Conservation (phyloP, 495 filamentous ascomycete genomes). For the Penicillium egyptiacum region DNA sequence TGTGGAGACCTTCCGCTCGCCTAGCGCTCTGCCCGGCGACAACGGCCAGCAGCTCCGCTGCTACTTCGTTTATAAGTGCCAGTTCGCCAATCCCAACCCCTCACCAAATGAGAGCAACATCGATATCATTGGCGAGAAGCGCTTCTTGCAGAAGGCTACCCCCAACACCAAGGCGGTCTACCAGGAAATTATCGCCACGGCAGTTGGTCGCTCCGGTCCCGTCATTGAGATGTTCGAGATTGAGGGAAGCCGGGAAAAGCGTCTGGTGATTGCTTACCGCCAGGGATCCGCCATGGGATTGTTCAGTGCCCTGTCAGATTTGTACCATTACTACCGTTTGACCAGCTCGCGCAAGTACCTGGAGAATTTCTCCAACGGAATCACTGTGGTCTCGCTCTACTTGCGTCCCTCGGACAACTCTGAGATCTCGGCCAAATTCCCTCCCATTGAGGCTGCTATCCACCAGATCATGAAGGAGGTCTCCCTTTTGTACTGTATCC, state of each 20-base stretch:
- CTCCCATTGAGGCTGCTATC: conserved; percentile 88
- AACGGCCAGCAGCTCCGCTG: conserved; percentile 81
- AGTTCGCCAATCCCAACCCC: conserved; percentile 75
- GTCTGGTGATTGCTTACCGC: conserved; percentile 90
- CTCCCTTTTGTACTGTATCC: conserved; percentile 94
- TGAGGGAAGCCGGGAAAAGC: conserved; percentile 83
- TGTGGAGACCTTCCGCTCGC: conserved; percentile 93
- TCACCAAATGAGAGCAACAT: conserved; percentile 79
- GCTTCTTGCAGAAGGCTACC: conserved; percentile 93
- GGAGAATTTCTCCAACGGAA: conserved; percentile 98
- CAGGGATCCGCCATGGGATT: conserved; percentile 88
- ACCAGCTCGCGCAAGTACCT: conserved; percentile 97
- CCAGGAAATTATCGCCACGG: conserved; percentile 84
- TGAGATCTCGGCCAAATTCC: conserved; percentile 55
- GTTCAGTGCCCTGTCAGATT: conserved; percentile 91
- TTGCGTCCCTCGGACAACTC: conserved; percentile 64
- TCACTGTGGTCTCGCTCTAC: conserved; percentile 94
- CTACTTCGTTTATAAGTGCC: conserved; percentile 97
- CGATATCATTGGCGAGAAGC: conserved; percentile 87
- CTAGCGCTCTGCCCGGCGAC: conserved; percentile 67
- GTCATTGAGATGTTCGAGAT: conserved; percentile 99
- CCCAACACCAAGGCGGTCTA: conserved; percentile 94
- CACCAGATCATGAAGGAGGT: conserved; percentile 99
- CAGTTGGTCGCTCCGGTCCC: conserved; percentile 78
- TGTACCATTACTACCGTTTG: conserved; percentile 98